phyloP scores from a whole-genome alignment of 257 asterid species.

The Solanum bulbocastanum region DNA sequence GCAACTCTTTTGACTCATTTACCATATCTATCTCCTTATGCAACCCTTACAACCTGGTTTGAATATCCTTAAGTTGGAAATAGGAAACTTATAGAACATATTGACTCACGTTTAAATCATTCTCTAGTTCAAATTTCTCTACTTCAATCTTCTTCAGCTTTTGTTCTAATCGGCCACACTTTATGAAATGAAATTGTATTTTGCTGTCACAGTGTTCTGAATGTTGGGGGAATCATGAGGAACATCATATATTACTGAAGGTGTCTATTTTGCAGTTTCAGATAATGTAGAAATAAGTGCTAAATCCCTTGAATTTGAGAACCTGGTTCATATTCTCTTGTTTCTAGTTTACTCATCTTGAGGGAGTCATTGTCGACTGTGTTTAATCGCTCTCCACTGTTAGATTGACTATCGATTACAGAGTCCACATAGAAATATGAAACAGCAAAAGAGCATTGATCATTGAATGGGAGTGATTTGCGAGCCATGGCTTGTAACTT shows the following conservation, averaged over 20 bases:
- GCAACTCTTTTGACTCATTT: slow-evolving; percentile 37
- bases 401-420: slow-evolving; percentile 28
- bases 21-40: slow-evolving; percentile 30
- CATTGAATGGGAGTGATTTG: slow-evolving; percentile 22
- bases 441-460: slow-evolving; percentile 19
- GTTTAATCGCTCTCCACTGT: slow-evolving; percentile 27
- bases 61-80: slow-evolving; percentile 21
- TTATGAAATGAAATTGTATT: slow-evolving; percentile 28
- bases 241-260: slow-evolving; percentile 16
- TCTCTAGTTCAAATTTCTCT: slow-evolving; percentile 36
- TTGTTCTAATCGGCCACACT: slow-evolving; percentile 42
- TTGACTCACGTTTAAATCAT: slow-evolving; percentile 23
- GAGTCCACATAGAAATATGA: slow-evolving; percentile 11
- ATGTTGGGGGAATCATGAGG: slow-evolving; percentile 18
- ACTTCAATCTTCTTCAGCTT: slow-evolving; percentile 35
- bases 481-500: slow-evolving; percentile 28
- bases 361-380: slow-evolving; percentile 6
- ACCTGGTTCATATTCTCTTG: slow-evolving; percentile 26
- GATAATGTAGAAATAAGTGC: slow-evolving; percentile 44
- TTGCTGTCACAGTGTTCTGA: slow-evolving; percentile 26
- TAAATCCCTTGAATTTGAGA: slow-evolving; percentile 41
- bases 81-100: slow-evolving; percentile 26
- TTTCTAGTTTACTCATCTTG: slow-evolving; percentile 9
- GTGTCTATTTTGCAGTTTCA: slow-evolving; percentile 28
- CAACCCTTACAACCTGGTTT: slow-evolving; percentile 26